Conservation (phyloP, 2,329 filamentous ascomycete genomes). For the Elsinoe necatrix region DNA sequence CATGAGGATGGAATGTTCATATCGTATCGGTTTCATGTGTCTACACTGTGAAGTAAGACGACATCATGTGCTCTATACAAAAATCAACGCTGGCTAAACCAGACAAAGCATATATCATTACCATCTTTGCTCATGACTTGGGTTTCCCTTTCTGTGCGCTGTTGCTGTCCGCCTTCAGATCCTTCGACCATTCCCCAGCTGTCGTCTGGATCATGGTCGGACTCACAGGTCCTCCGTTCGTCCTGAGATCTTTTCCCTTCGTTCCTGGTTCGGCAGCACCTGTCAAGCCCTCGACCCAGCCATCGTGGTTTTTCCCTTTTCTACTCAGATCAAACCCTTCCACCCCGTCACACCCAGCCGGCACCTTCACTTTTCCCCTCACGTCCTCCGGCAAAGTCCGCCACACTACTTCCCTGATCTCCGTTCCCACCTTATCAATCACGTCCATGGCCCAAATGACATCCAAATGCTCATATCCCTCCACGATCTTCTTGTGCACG, state of each 20-base stretch:
- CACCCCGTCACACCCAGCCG: constrained; percentile 52
- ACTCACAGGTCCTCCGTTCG: constrained; percentile 12
- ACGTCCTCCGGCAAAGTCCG: constrained; percentile 54
- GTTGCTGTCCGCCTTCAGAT: constrained; percentile 2
- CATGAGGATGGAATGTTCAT: background rate
- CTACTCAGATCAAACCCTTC: constrained; percentile 8
- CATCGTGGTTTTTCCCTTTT: background rate
- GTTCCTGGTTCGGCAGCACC: background rate
- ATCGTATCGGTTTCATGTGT: background rate
- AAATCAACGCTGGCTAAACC: background rate
- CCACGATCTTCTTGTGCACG: constrained; percentile 73
- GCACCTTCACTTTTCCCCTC: constrained; percentile 53
- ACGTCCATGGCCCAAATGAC: constrained; percentile 92
- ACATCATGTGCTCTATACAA: background rate
- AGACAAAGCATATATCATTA: background rate
- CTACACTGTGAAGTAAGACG: background rate
- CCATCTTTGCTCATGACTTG: background rate
- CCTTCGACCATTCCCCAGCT: constrained; percentile 17
- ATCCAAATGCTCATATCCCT: constrained; percentile 87
- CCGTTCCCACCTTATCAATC: constrained; percentile 70
- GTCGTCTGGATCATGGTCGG: constrained; percentile 19
- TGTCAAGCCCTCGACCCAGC: background rate
- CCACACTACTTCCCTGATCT: constrained; percentile 77
- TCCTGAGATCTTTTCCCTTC: background rate
- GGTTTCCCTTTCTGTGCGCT: background rate